Base-by-base conservation (phyloP, 306 rosid genomes). In the Acacia crassicarpa region DNA sequence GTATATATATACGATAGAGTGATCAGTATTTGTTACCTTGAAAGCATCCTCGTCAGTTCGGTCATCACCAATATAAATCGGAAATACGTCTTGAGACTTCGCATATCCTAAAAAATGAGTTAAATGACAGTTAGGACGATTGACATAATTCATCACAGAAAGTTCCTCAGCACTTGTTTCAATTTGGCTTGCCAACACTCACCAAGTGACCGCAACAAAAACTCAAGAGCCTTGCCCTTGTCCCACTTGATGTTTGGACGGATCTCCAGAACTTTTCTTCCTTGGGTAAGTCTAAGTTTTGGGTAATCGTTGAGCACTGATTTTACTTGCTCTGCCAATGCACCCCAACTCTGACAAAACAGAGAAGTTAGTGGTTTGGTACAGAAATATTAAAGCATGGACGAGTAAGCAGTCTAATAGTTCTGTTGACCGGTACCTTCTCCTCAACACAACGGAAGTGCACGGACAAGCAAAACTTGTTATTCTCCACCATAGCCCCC, bases 381-480 rank as follows among this genome's bases (percentile, higher is more conserved):
- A 82, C 62, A 53, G 46, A 46, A 38, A 30, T 22, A 30, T 71
- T 54, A 15, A 43, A 43, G 12, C 51, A 61, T 25, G 46, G 83
- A 46, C 40, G 59, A 81, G 74, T 51, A 8, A 71, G 13, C 35
- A 15, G 76, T 74, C 58, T 68, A 56, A 23, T 74, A 9, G 63
- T 56, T 35, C 53, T 44, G 54, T 81, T 81, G 66, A 72, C 77
- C 15, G 10, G 75, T 82, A 93, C 99, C 89, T 92, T 95, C 87
- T 95, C 99, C 54, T 95, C 97, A 78, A 95, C 99, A 80, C 99
- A 89, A 38, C 99, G 99, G 68, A 88, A 95, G 86, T 95, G 99
- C 49, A 95, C 98, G 77, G 99, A 93, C 76, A 92, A 81, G 78
- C 99, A 95, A 77, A 89, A 95, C 81, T 91, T 95, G 75, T 95